Base-by-base conservation (phyloP, 768 basidiomycete species). In the Russula ochroleuca region DNA sequence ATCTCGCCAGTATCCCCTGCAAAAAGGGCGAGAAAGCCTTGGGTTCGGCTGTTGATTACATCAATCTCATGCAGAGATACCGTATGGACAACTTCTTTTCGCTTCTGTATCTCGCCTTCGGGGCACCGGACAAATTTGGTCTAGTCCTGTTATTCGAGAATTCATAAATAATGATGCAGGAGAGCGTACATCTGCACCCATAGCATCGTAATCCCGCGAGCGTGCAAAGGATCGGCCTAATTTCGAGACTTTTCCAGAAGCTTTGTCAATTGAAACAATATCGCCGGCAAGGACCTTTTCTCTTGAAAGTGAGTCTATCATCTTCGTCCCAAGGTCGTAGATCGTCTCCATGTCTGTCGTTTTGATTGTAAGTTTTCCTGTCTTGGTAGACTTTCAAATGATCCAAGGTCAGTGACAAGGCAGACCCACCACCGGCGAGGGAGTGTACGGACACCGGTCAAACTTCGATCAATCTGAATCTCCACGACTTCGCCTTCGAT, bases 321-420 rank as follows among this genome's bases (percentile, higher is more conserved):
- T 98, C 82, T 98, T 99, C 55, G 88, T 92, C 13, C 97, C 97
- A 35, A 98, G 82, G 76, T 99, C 97, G 73, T 99, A 99, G 37
- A 99, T 89, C 5, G 97, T 98, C 78, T 98, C 97, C 97, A 99
- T 98, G 74, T 98, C 96, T 2, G 94, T 97, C 15, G 94, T 96
- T 76, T 98, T 98, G 70, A 99, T 90, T 0, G 97, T 98, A 64
- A 98, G 75, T 73, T 97, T 95, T 3, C 96, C 97, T 2, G 97
- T 98, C 78, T 98, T 98, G 5, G 94, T 97, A 0, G 95, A 93
- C 95, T 97, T 64, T 23, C 11, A 48, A 40, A 35, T 23, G 51
- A 19, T 38, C 31, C 37, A 5, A 40, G 28, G 38, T 64, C 50
- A 64, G 37, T 17, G 41, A 48, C n/a, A 2, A 47, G 21, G 37